A percentile compares a stretch with the other conserved stretches of the same genome.
These are phyloP conservation scores for Paulownia fortunei DNA, from an alignment of 257 asterid species.

Conservation along the genomic window DNA sequence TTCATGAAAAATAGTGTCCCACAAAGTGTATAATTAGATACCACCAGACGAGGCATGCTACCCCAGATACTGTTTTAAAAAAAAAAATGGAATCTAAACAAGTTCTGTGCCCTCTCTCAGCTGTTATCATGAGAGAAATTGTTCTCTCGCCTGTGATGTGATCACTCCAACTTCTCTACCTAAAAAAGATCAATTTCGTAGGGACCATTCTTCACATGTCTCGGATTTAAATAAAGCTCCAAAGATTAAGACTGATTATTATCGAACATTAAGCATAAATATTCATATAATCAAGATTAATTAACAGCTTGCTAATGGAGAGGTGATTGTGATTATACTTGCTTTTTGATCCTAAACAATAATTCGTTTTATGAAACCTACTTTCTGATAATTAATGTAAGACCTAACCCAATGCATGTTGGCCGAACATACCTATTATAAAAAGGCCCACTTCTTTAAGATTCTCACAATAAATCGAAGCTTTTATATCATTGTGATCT, in stretches of 20 bases:
- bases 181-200: constrained; percentile 27
- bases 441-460: background rate
- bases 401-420: background rate
- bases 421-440: background rate
- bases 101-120: background rate
- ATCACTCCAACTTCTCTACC: constrained; percentile 36
- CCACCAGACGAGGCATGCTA: constrained; percentile 23
- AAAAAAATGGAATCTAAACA: background rate
- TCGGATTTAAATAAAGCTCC: background rate
- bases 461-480: background rate
- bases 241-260: constrained; percentile 14
- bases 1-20: constrained; percentile 15
- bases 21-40: constrained; percentile 27
- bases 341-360: background rate
- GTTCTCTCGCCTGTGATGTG: constrained; percentile 28
- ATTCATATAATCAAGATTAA: constrained; percentile 1
- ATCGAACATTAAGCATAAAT: constrained; percentile 8
- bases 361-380: background rate
- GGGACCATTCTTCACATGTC: constrained; percentile 46
- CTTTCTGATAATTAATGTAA: background rate
- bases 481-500: background rate
- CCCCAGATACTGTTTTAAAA: background rate
- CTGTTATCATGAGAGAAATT: background rate
- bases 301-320: constrained; percentile 14
- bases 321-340: constrained; percentile 13